These are phyloP conservation scores for Mycena latifolia DNA, from an alignment of 768 basidiomycete species.

Conservation along the genomic window DNA sequence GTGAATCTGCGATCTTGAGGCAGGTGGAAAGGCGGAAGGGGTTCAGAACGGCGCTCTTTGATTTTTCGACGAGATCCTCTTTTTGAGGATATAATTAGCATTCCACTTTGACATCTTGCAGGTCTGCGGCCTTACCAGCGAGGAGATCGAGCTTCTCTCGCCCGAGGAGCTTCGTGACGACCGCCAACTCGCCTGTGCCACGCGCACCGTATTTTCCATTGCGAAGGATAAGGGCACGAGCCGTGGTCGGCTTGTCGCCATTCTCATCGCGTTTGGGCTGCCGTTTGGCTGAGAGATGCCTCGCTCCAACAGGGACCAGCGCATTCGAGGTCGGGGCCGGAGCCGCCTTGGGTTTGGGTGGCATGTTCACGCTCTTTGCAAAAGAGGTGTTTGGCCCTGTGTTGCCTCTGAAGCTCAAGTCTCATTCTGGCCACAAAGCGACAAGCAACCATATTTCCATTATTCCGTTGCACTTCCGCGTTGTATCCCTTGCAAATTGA, in stretches of 20 bases:
- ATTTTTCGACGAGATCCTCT: conserved; percentile 78
- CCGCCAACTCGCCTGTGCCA: conserved; percentile 76
- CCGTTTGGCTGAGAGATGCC: conserved; percentile 56
- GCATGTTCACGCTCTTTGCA: conserved; percentile 40
- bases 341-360: conserved; percentile 39
- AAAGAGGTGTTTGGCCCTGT: conserved; percentile 9
- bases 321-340: conserved; percentile 52
- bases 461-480: no score
- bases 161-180: conserved; percentile 72
- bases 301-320: conserved; percentile 68
- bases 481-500: neutral
- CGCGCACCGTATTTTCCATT: conserved; percentile 81
- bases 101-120: conserved; percentile 15
- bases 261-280: conserved; percentile 60
- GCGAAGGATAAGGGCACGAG: conserved; percentile 79
- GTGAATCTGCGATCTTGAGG: conserved; percentile 78
- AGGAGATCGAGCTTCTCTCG: conserved; percentile 86
- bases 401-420: no score
- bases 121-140: conserved; percentile 64
- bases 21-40: conserved; percentile 76
- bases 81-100: conserved; percentile 34
- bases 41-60: conserved; percentile 68
- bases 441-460: neutral
- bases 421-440: no score
- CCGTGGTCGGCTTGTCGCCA: conserved; percentile 71